Evolutionary conservation across 2,329 filamentous ascomycete species (phyloP).

Genomic region (Diaporthe sp.): DNA sequence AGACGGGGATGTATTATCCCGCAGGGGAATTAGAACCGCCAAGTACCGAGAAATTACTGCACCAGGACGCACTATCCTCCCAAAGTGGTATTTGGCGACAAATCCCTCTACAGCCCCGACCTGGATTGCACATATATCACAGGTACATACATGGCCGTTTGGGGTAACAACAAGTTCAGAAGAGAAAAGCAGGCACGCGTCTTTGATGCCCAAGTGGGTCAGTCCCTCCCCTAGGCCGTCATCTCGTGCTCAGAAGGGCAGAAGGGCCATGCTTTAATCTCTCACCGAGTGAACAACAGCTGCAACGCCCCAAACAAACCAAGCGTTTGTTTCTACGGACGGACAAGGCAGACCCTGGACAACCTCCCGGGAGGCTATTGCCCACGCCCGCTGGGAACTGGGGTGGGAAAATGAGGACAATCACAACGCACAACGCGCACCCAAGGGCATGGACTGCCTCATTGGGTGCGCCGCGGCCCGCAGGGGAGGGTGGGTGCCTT

Average conservation of each 20-base stretch:
- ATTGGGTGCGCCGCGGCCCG: slow-evolving; percentile 10
- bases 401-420: neutral
- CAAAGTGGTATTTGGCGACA: slow-evolving; percentile 7
- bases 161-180: neutral
- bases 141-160: neutral
- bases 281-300: slow-evolving; percentile 17
- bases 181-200: neutral
- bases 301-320: slow-evolving; percentile 17
- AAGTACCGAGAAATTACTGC: neutral
- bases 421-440: neutral
- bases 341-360: slow-evolving; percentile 6
- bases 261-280: slow-evolving; percentile 13
- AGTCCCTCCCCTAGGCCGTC: neutral
- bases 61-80: neutral
- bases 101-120: neutral
- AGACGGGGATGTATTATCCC: neutral
- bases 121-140: neutral
- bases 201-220: slow-evolving; percentile 12
- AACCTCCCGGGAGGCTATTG: neutral
- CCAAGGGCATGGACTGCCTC: slow-evolving; percentile 1
- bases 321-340: slow-evolving; percentile 22
- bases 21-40: neutral
- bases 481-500: neutral
- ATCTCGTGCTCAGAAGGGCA: neutral
- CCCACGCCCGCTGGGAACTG: slow-evolving; percentile 2